These are phyloP conservation scores for Geotrichum candidum DNA, from an alignment of 1,139 yeast species.

Conservation along the genomic window DNA sequence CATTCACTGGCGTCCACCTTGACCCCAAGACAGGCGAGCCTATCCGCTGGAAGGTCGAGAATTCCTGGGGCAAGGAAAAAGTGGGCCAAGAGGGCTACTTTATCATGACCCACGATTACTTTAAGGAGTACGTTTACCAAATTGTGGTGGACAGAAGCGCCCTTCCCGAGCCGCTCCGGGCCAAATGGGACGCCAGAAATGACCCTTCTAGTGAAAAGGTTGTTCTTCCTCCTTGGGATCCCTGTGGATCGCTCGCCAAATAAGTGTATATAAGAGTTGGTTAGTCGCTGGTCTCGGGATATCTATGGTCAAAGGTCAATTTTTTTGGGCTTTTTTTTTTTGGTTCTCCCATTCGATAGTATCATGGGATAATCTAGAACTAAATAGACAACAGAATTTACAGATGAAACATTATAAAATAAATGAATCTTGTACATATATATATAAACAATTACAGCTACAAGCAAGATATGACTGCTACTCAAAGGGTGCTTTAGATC, in stretches of 20 bases:
- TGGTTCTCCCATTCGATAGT: background rate
- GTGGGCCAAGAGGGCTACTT: conserved; percentile 70
- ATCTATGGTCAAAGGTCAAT: background rate
- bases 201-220: conserved; percentile 37
- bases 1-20: conserved; percentile 64
- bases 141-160: conserved; percentile 51
- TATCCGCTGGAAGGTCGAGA: conserved; percentile 74
- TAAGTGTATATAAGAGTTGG: background rate
- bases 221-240: conserved; percentile 73
- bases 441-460: background rate
- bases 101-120: conserved; percentile 77
- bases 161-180: conserved; percentile 41
- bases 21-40: conserved; percentile 48
- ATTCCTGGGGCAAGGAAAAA: conserved; percentile 75
- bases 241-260: conserved; percentile 76
- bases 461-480: background rate
- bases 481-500: background rate
- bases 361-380: background rate
- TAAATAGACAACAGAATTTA: background rate
- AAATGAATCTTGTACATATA: no score
- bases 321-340: no score
- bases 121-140: conserved; percentile 78
- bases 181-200: conserved; percentile 17
- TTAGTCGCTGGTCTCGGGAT: background rate
- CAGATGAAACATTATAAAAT: no score